These are phyloP conservation scores for Acanthamoeba healyi DNA, from an alignment of 208 protist genomes.

Conservation along the genomic window DNA sequence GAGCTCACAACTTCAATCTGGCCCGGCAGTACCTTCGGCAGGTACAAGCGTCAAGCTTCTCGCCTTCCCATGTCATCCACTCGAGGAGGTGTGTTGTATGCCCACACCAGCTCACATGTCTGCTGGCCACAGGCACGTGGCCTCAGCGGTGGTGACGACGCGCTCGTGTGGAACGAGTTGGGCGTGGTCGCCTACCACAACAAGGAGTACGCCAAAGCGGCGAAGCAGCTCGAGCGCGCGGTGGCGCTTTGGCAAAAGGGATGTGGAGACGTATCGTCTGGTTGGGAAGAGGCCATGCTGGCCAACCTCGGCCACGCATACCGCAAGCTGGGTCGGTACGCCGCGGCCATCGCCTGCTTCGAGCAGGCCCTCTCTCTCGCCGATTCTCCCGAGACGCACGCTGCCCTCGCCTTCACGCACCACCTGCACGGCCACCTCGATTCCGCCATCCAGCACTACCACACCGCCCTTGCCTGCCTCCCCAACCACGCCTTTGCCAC, in stretches of 20 bases:
- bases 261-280: background rate
- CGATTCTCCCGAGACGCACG: conserved; percentile 48
- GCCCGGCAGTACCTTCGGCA: conserved; percentile 79
- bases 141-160: conserved; percentile 61
- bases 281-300: conserved; percentile 74
- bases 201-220: conserved; percentile 19
- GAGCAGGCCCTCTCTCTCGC: conserved; percentile 42
- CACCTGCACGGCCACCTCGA: conserved; percentile 81
- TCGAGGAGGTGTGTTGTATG: background rate
- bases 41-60: background rate
- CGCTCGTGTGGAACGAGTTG: conserved; percentile 84
- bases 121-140: background rate
- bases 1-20: conserved; percentile 79
- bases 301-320: conserved; percentile 78
- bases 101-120: background rate
- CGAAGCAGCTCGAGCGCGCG: conserved; percentile 38
- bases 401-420: conserved; percentile 82
- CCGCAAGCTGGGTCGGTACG: conserved; percentile 74
- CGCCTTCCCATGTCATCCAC: background rate
- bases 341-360: conserved; percentile 78
- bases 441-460: conserved; percentile 83
- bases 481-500: conserved; percentile 81
- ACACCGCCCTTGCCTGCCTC: conserved; percentile 77
- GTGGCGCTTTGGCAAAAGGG: conserved; percentile 55
- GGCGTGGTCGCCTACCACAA: conserved; percentile 82